A percentile compares a stretch with the other conserved stretches of the same genome.
These are phyloP conservation scores for Artemisia tridentata DNA, from an alignment of 129 eudicot genomes.

Conservation along the genomic window DNA sequence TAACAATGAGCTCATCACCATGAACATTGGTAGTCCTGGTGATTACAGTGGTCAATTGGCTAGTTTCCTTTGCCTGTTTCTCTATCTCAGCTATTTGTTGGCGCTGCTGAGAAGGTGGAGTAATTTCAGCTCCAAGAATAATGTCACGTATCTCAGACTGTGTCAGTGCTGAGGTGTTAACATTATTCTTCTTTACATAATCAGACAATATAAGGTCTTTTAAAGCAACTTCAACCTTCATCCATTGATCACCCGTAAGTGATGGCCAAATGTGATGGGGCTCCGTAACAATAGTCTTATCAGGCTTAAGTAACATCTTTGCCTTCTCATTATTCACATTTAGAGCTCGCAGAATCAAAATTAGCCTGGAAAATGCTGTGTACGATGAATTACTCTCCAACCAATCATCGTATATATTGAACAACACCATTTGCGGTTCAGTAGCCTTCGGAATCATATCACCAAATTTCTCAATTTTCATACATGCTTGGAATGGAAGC, in stretches of 20 bases:
- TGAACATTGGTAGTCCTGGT: conserved; percentile 89
- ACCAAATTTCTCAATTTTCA: conserved; percentile 94
- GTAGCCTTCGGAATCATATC: conserved; percentile 79
- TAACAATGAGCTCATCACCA: conserved; percentile 84
- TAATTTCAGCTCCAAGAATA: conserved; percentile 93
- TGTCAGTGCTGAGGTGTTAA: conserved; percentile 91
- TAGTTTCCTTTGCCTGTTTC: conserved; percentile 91
- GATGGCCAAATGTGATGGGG: conserved; percentile 99
- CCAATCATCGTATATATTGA: too few species aligned
- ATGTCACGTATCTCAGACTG: conserved; percentile 97
- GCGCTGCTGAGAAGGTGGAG: conserved; percentile 92
- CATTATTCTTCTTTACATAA: conserved; percentile 92
- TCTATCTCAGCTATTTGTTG: conserved; percentile 98
- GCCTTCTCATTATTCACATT: conserved; percentile 97
- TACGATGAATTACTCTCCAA: conserved; percentile 16
- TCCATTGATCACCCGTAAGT: conserved; percentile 91
- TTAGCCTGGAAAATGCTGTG: conserved; percentile 92
- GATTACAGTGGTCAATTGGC: conserved; percentile 87
- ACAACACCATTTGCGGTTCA: too few species aligned
- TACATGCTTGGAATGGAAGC: conserved; percentile 94
- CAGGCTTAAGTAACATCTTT: conserved; percentile 93
- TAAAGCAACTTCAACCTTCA: conserved; percentile 95
- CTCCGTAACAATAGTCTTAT: conserved; percentile 85
- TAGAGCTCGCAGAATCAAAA: conserved; percentile 81
- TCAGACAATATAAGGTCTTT: conserved; percentile 88